Evolutionary conservation across 768 basidiomycete species (phyloP).

Genomic region (Tricholoma sp.): DNA sequence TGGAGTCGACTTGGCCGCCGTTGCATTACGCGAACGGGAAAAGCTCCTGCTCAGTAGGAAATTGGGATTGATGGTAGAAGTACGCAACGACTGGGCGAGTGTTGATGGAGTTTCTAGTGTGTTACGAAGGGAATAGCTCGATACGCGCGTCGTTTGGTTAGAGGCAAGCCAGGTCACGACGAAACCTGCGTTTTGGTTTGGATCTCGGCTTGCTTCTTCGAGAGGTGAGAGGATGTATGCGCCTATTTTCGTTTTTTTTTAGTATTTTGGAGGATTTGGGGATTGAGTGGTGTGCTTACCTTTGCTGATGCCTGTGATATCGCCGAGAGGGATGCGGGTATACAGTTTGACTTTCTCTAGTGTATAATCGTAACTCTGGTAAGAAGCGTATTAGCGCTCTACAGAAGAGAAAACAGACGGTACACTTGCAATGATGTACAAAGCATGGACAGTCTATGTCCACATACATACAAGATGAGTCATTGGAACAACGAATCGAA

Average conservation of each 20-base stretch:
- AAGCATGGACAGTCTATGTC: slow-evolving; percentile 39
- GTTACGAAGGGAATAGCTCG: slow-evolving; percentile 86
- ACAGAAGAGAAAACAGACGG: neutral
- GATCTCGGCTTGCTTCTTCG: slow-evolving; percentile 88
- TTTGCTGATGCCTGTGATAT: slow-evolving; percentile 73
- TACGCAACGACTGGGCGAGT: slow-evolving; percentile 8
- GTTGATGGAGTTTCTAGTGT: slow-evolving; percentile 31
- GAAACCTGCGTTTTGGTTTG: slow-evolving; percentile 86
- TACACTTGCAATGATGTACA: slow-evolving; percentile 73
- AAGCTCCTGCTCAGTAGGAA: slow-evolving; percentile 8
- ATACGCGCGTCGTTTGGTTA: slow-evolving; percentile 69
- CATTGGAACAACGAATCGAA: neutral
- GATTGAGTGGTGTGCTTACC: slow-evolving; percentile 34
- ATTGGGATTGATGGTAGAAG: slow-evolving; percentile 8
- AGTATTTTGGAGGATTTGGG: neutral
- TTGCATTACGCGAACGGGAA: slow-evolving; percentile 12
- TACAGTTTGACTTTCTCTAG: slow-evolving; percentile 89
- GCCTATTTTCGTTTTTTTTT: slow-evolving; percentile 40
- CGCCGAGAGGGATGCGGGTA: slow-evolving; percentile 83
- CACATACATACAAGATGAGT: neutral
- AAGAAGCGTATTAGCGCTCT: neutral
- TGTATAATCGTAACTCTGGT: slow-evolving; percentile 87
- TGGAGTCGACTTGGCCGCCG: slow-evolving; percentile 22
- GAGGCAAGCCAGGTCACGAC: slow-evolving; percentile 71
- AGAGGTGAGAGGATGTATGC: slow-evolving; percentile 92